A percentile compares a stretch with the other conserved stretches of the same genome.
Conservation (phyloP, 2,329 filamentous ascomycete species). For the Erysiphe pulchra region DNA sequence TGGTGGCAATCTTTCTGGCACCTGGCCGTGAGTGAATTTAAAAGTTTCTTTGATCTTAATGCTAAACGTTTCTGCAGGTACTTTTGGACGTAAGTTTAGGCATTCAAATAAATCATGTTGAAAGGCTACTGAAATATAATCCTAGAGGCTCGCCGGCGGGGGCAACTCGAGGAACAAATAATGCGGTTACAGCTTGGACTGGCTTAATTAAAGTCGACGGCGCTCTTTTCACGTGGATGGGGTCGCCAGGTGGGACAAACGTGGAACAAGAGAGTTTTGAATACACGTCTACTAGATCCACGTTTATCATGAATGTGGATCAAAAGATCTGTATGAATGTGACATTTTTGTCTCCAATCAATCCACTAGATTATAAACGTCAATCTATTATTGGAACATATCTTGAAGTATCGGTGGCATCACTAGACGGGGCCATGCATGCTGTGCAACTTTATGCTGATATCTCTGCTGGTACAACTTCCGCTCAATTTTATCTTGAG, state of each 20-base stretch:
- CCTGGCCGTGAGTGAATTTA: no score
- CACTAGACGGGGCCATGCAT: slow-evolving; percentile 34
- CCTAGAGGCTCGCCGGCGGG: slow-evolving; percentile 9
- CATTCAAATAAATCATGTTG: background rate
- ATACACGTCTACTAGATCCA: slow-evolving; percentile 47
- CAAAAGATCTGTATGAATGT: slow-evolving; percentile 36
- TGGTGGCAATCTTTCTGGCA: background rate
- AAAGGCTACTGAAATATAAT: background rate
- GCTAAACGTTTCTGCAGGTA: slow-evolving; percentile 5
- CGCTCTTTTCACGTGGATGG: slow-evolving; percentile 37
- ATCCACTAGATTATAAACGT: slow-evolving; percentile 35
- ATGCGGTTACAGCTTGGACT: slow-evolving; percentile 35
- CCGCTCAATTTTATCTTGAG: background rate
- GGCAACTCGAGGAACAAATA: slow-evolving; percentile 15
- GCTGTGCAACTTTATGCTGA: slow-evolving; percentile 47
- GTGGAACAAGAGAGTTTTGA: slow-evolving; percentile 36
- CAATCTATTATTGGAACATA: slow-evolving; percentile 50
- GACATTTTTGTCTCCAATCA: slow-evolving; percentile 48
- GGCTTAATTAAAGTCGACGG: slow-evolving; percentile 48
- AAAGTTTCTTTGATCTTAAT: background rate
- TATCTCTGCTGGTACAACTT: slow-evolving; percentile 34
- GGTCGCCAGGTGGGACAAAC: slow-evolving; percentile 17
- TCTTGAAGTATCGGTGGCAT: slow-evolving; percentile 33
- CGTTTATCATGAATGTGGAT: slow-evolving; percentile 40
- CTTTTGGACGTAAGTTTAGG: slow-evolving; percentile 10